phyloP scores from a whole-genome alignment of 2,329 filamentous ascomycete species.

The Exophiala lecanii-corni region DNA sequence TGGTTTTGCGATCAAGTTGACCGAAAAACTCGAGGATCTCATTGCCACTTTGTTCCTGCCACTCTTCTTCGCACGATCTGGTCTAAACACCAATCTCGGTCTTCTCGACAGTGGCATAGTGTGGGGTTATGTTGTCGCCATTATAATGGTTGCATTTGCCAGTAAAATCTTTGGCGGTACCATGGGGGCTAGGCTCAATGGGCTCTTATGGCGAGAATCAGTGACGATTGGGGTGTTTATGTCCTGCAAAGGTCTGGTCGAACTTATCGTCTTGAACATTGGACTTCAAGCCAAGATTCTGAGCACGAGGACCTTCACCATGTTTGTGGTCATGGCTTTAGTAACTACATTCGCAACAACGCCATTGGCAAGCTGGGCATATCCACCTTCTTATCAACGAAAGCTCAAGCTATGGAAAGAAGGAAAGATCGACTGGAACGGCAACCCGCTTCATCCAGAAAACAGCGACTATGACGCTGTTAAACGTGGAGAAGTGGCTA shows the following conservation, averaged over 20 bases:
- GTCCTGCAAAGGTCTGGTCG: slow-evolving; percentile 94
- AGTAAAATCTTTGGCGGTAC: slow-evolving; percentile 82
- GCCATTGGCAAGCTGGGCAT: slow-evolving; percentile 67
- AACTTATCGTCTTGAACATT: slow-evolving; percentile 84
- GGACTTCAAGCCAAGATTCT: slow-evolving; percentile 79
- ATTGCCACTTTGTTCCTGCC: slow-evolving; percentile 79
- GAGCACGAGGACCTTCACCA: slow-evolving; percentile 77
- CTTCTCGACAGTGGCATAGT: slow-evolving; percentile 74
- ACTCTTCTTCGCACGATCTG: slow-evolving; percentile 89
- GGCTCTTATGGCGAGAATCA: slow-evolving; percentile 84
- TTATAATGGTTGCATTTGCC: slow-evolving; percentile 74
- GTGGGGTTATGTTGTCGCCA: slow-evolving; percentile 84
- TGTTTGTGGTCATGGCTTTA: slow-evolving; percentile 91
- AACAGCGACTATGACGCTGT: slow-evolving; percentile 12
- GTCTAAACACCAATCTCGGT: slow-evolving; percentile 81
- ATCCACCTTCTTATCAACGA: slow-evolving; percentile 71
- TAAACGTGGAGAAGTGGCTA: slow-evolving; percentile 34
- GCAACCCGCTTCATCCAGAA: slow-evolving; percentile 40
- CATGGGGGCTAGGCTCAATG: slow-evolving; percentile 68
- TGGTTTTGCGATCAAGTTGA: slow-evolving; percentile 77
- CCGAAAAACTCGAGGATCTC: slow-evolving; percentile 90
- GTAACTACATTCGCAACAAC: slow-evolving; percentile 82
- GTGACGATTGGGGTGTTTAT: slow-evolving; percentile 84
- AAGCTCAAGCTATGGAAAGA: slow-evolving; percentile 71
- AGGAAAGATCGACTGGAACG: slow-evolving; percentile 88